Conservation (phyloP, 2,329 filamentous ascomycete genomes). For the Pestalotiopsis sp. region DNA sequence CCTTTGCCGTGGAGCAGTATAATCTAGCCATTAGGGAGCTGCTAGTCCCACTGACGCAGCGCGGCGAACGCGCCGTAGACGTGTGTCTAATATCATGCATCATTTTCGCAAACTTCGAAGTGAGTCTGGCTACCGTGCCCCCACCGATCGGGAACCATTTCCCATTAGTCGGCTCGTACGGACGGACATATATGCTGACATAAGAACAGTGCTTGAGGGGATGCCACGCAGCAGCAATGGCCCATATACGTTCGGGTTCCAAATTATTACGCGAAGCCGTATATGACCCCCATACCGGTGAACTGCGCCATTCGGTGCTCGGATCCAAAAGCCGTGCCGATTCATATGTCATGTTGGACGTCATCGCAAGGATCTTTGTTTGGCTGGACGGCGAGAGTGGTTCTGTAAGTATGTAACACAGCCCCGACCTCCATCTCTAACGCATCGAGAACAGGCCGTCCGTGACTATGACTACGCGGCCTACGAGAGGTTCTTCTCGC, state of each 20-base stretch:
- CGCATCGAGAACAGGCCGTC: background rate
- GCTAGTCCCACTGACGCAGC: background rate
- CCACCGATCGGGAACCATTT: too few species aligned
- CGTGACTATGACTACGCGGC: background rate
- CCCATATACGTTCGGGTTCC: constrained; percentile 9
- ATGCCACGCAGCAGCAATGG: constrained; percentile 4
- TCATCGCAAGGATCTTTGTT: constrained; percentile 10
- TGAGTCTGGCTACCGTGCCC: background rate
- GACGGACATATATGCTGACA: background rate
- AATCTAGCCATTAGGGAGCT: constrained; percentile 14
- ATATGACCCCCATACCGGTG: constrained; percentile 2
- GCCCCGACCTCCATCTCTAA: background rate
- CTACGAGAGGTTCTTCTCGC: constrained; percentile 1
- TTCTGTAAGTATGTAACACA: background rate
- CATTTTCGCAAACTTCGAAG: constrained; percentile 14
- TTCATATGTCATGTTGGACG: constrained; percentile 9
- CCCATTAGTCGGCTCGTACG: background rate
- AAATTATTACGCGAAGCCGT: constrained; percentile 13
- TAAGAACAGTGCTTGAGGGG: constrained; percentile 11
- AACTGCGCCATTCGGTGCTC: constrained; percentile 4
- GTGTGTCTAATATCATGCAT: constrained; percentile 15
- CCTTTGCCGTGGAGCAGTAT: constrained; percentile 14
- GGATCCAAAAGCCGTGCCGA: background rate
- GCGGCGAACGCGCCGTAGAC: constrained; percentile 4
- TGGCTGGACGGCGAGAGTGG: constrained; percentile 6